A percentile compares a stretch with the other conserved stretches of the same genome.
phyloP scores from a whole-genome alignment of 208 protist species.

The Leishmania martiniquensis region DNA sequence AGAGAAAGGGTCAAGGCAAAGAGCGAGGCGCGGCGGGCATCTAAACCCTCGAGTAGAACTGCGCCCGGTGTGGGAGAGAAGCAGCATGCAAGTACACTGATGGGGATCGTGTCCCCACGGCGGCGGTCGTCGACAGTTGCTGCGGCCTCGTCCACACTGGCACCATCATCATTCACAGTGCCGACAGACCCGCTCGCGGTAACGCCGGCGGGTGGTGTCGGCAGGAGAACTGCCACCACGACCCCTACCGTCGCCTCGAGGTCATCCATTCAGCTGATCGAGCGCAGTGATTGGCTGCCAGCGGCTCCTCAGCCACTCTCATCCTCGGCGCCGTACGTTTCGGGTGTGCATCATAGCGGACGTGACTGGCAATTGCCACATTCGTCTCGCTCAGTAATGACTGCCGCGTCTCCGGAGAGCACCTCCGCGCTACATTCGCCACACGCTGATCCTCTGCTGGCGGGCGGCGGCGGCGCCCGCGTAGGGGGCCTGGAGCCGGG shows the following conservation, averaged over 20 bases:
- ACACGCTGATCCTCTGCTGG: not conserved
- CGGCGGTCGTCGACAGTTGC: not conserved
- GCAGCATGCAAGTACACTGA: not conserved
- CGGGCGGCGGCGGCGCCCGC: not conserved
- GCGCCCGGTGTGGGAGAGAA: not conserved
- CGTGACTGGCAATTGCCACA: not conserved
- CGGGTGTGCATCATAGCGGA: not conserved
- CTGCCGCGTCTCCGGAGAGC: not conserved
- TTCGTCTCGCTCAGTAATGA: not conserved
- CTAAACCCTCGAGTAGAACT: not conserved
- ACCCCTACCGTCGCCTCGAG: not conserved
- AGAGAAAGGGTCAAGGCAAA: not conserved
- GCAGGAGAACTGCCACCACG: not conserved
- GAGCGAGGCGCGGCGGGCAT: not conserved
- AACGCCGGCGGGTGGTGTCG: not conserved
- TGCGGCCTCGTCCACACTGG: not conserved
- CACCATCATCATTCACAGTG: not conserved
- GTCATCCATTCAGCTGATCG: not conserved
- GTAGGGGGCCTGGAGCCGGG: not conserved
- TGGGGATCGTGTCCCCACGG: not conserved
- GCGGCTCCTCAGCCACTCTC: not conserved
- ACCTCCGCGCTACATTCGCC: not conserved
- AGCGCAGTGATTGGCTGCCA: constrained; percentile 1
- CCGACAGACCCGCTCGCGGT: not conserved
- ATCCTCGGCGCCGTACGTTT: not conserved